Conservation (phyloP, 140 eudicot species). For the Ambrosia hybrid region DNA sequence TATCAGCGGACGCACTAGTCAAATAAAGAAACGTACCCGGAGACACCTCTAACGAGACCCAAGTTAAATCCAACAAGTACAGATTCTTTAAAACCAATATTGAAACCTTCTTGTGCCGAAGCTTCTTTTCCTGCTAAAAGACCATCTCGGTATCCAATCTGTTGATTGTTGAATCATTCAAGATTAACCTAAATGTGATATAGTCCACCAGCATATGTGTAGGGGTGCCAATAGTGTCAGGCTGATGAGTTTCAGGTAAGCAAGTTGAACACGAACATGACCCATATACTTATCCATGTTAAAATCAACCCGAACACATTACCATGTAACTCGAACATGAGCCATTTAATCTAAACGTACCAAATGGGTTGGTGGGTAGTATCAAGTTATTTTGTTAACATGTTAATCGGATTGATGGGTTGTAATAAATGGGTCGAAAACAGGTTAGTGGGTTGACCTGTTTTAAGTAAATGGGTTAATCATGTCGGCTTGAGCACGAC, state of each 20-base stretch:
- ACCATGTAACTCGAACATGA: too few species aligned
- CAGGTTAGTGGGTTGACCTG: too few species aligned
- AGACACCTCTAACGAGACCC: constrained; percentile 72
- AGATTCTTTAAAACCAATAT: constrained; percentile 60
- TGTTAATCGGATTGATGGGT: too few species aligned
- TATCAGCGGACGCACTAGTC: neutral
- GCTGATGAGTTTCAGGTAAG: neutral
- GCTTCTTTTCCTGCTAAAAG: constrained; percentile 69
- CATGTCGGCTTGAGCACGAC: neutral
- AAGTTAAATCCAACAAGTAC: constrained; percentile 52
- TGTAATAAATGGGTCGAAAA: too few species aligned
- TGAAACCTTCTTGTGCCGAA: constrained; percentile 72
- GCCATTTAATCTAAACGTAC: too few species aligned
- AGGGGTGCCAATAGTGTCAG: neutral
- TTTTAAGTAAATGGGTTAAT: too few species aligned
- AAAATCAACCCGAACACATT: too few species aligned
- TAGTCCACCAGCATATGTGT: neutral
- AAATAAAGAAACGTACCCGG: neutral
- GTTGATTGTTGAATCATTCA: constrained; percentile 14
- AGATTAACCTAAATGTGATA: neutral
- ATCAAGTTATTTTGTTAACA: too few species aligned
- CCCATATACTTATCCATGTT: too few species aligned
- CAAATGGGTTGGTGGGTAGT: too few species aligned
- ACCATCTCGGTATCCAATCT: constrained; percentile 75
- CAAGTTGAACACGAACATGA: neutral